Percentiles rank a stretch among this genome's conserved stretches.
Evolutionary conservation across 345 rosid genomes (phyloP).

Genomic region (Syzygium aromaticum): DNA sequence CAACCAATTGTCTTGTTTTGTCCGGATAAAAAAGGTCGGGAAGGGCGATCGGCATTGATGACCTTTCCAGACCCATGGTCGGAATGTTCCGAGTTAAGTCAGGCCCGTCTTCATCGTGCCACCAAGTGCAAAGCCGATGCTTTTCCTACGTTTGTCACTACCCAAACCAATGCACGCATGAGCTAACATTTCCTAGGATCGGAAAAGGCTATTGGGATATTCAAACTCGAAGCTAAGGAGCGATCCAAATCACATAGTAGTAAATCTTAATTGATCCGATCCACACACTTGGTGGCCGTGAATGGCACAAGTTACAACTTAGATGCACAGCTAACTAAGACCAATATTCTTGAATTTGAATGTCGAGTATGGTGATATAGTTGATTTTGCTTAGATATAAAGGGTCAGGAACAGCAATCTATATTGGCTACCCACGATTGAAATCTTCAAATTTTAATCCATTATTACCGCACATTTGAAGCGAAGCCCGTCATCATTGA

Average conservation of each 20-base stretch:
- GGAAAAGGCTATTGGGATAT: not conserved
- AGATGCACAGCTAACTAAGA: not conserved
- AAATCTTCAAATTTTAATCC: too few species aligned
- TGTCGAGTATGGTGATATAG: not conserved
- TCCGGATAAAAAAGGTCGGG: not conserved
- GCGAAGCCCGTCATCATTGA: not conserved
- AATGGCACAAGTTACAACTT: not conserved
- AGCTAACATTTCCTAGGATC: not conserved
- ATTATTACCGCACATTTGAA: not conserved
- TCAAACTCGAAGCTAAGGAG: not conserved
- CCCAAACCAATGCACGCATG: not conserved
- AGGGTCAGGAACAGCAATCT: not conserved
- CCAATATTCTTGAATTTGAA: not conserved
- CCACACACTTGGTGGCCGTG: not conserved
- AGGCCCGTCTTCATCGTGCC: not conserved
- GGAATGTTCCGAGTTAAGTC: not conserved
- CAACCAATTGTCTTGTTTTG: not conserved
- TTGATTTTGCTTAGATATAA: not conserved
- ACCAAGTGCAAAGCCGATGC: not conserved
- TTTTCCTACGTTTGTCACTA: not conserved
- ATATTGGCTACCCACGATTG: not conserved
- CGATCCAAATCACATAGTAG: not conserved
- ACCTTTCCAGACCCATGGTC: not conserved
- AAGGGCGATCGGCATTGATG: not conserved
- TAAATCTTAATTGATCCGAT: not conserved